These are phyloP conservation scores for Cantharellus cinnabarinus DNA, from an alignment of 768 basidiomycete genomes.

Conservation along the genomic window DNA sequence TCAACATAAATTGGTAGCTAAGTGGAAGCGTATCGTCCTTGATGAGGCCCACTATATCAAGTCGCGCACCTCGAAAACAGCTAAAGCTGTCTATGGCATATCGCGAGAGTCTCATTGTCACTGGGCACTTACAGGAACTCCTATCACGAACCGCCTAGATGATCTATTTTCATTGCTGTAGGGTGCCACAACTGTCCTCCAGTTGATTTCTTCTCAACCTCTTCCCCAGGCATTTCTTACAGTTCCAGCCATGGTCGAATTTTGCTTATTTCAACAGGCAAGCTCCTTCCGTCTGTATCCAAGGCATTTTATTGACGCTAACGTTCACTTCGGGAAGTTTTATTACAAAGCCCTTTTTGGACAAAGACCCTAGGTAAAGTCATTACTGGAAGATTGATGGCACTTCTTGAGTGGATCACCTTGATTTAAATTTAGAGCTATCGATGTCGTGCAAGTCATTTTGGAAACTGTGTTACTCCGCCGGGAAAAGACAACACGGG, in stretches of 20 bases:
- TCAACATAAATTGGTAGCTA: constrained; percentile 24
- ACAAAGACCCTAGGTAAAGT: constrained; percentile 43
- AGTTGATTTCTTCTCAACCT: neutral
- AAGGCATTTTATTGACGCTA: neutral
- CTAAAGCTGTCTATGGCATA: constrained; percentile 73
- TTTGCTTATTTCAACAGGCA: constrained; percentile 50
- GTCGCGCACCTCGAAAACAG: constrained; percentile 69
- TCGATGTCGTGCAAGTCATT: constrained; percentile 89
- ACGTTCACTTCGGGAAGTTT: constrained; percentile 28
- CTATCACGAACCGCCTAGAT: constrained; percentile 84
- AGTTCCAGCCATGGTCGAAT: constrained; percentile 46
- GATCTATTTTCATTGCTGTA: constrained; percentile 74
- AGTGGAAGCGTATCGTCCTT: constrained; percentile 65
- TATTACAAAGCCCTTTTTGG: constrained; percentile 80
- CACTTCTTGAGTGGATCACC: neutral
- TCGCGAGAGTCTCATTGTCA: constrained; percentile 36
- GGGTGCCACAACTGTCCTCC: constrained; percentile 9
- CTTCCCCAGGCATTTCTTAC: constrained; percentile 42
- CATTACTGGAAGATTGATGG: neutral
- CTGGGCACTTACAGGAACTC: constrained; percentile 93
- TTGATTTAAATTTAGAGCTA: constrained; percentile 28
- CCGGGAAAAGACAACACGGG: constrained; percentile 85
- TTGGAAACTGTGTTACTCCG: constrained; percentile 72
- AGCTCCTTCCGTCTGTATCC: neutral
- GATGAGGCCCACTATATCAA: constrained; percentile 96